A percentile compares a stretch with the other conserved stretches of the same genome.
phyloP scores from a whole-genome alignment of 371 early-diverging fungal species.

The Encephalitozoon cuniculi region DNA sequence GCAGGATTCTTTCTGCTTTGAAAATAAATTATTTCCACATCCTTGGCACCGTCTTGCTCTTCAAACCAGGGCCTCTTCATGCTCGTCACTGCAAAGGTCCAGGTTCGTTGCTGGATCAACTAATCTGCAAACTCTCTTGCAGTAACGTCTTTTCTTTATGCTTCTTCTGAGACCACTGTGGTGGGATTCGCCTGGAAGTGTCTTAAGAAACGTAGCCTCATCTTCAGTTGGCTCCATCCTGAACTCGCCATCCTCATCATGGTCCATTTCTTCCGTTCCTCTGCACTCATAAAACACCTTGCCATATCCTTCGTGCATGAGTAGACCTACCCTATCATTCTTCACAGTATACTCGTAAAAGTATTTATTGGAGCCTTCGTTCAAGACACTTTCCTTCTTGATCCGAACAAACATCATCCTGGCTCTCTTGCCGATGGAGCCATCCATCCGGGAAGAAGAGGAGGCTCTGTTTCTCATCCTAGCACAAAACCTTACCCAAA shows the following conservation, averaged over 20 bases:
- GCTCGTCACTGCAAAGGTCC: background rate
- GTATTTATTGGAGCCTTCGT: background rate
- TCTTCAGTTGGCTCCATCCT: background rate
- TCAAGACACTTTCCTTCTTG: background rate
- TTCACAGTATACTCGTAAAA: background rate
- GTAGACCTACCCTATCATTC: background rate
- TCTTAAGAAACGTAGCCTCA: background rate
- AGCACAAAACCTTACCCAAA: background rate
- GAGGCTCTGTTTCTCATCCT: background rate
- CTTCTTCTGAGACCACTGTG: background rate
- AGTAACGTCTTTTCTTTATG: background rate
- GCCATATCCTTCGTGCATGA: background rate
- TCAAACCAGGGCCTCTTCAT: background rate
- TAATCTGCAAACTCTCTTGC: background rate
- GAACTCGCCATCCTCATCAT: background rate
- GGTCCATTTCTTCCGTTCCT: background rate
- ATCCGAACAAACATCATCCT: background rate
- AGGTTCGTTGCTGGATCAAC: background rate
- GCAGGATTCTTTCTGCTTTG: constrained; percentile 82
- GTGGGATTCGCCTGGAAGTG: background rate
- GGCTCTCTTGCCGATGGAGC: background rate
- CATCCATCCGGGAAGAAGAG: background rate
- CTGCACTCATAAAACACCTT: background rate
- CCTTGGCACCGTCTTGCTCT: background rate
- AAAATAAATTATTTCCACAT: background rate